Base-by-base conservation (phyloP, 2,329 filamentous ascomycete genomes). In the Curvularia verruculosa region DNA sequence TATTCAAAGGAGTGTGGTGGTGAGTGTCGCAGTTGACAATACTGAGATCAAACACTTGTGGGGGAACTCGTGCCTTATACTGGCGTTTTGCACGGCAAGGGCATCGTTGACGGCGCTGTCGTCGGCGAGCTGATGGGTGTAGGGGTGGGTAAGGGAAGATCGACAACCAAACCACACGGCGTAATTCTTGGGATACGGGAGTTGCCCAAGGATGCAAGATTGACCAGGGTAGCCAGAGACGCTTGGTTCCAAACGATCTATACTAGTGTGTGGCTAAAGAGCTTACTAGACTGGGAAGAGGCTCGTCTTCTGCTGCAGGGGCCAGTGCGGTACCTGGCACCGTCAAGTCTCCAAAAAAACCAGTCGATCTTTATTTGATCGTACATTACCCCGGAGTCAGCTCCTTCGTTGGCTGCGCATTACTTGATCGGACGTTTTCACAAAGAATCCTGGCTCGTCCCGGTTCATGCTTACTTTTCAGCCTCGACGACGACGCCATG, bases 281-380 rank as follows among this genome's bases (percentile, higher is more conserved):
- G 3, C 8, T 13, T 45, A 29, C 54, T 52, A 56, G 23, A 29
- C 34, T 49, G 31, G 39, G 39, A 55, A 45, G n/a, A 9, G 52
- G 54, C 47, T 48, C 23, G 34, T 47, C 29, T 28, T 46, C 23
- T 28, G 23, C 26, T 24, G 10, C 52, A 19, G 6, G 18, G 39
- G 49, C 49, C 52, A 56, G 54, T 44, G 44, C 19, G 31, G 36
- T 51, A 41, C 51, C 49, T 53, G 49, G 49, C 29, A 52, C 31
- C 8, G 43, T 28, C n/a, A n/a, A 12, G 52, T 48, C 49, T 29
- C 37, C 31, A 37, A 18, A 10, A 36, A 9, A 43, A 48, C 18
- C 6, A 28, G 49, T 10, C n/a, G 49, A 44, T 52, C 44, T 10
- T 53, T 37, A 56, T 52, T 34, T 56, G 19, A 56, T 53, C 43